Percentiles rank a stretch among this genome's conserved stretches.
Evolutionary conservation across 495 filamentous ascomycete genomes (phyloP).

Genomic region (Aspergillus incahuasiensis): DNA sequence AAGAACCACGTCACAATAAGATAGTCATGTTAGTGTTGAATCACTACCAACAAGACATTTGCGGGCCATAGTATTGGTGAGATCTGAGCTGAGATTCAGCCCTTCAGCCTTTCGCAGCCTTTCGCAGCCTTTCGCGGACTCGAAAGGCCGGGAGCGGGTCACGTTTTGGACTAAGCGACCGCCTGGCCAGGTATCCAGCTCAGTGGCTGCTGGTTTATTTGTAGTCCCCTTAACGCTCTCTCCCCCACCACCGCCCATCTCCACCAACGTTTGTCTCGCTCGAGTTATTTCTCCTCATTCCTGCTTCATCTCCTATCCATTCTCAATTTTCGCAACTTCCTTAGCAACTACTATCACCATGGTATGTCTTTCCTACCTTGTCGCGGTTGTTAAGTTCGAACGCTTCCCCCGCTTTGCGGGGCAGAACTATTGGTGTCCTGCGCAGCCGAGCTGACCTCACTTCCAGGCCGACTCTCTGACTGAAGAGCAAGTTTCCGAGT

Average conservation of each 20-base stretch:
- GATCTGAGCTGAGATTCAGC: conserved; percentile 9
- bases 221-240: conserved; percentile 19
- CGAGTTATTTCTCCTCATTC: conserved; percentile 12
- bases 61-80: not conserved
- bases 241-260: conserved; percentile 10
- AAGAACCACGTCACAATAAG: conserved; percentile 1
- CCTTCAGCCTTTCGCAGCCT: conserved; percentile 5
- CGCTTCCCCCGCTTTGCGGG: conserved; percentile 37
- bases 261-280: conserved; percentile 12
- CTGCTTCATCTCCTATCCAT: conserved; percentile 19
- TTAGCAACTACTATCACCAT: conserved; percentile 25
- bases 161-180: conserved; percentile 23
- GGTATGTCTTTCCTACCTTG: conserved; percentile 22
- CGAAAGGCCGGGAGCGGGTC: conserved; percentile 14
- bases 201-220: conserved; percentile 12
- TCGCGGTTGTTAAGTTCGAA: conserved; percentile 8
- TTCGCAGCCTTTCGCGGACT: conserved; percentile 8
- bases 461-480: conserved; percentile 84
- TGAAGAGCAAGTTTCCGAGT: conserved; percentile 99
- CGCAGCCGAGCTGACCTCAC: conserved; percentile 21
- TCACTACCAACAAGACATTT: not conserved
- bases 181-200: conserved; percentile 20
- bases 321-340: conserved; percentile 3
- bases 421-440: conserved; percentile 24
- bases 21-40: not conserved